phyloP scores from a whole-genome alignment of 257 asterid species.

The Handroanthus guayacan region DNA sequence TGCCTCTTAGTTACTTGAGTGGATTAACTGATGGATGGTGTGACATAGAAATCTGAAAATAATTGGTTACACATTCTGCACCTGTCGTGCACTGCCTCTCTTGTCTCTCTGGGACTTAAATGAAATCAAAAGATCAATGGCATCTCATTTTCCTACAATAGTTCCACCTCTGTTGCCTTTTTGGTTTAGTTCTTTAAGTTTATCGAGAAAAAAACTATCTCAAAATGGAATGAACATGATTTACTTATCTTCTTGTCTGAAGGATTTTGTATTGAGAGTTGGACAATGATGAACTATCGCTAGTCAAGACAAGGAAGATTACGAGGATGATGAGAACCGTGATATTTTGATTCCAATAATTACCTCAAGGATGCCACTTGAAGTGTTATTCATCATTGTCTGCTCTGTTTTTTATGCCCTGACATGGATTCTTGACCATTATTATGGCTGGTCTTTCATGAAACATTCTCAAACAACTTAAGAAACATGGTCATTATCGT shows the following conservation, averaged over 20 bases:
- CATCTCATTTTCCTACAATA: too few species aligned
- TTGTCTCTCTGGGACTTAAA: not conserved
- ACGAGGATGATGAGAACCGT: too few species aligned
- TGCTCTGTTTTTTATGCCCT: not conserved
- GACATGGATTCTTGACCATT: not conserved
- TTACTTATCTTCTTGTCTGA: too few species aligned
- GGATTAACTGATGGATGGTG: not conserved
- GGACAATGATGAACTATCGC: too few species aligned
- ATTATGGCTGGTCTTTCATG: not conserved
- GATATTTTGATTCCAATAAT: too few species aligned
- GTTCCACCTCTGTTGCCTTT: too few species aligned
- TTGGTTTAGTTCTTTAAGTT: too few species aligned
- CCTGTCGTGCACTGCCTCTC: not conserved
- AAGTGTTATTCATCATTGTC: not conserved
- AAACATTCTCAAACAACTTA: not conserved
- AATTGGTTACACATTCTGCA: conserved; percentile 2
- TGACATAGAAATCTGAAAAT: not conserved
- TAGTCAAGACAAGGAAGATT: too few species aligned
- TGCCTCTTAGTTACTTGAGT: not conserved
- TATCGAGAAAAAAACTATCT: too few species aligned
- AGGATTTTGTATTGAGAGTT: too few species aligned
- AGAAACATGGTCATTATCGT: not conserved
- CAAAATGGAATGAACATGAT: too few species aligned
- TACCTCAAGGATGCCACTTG: too few species aligned
- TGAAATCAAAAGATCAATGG: not conserved